Base-by-base conservation (phyloP, 2,329 filamentous ascomycete species). In the Penicillium capsulatum region DNA sequence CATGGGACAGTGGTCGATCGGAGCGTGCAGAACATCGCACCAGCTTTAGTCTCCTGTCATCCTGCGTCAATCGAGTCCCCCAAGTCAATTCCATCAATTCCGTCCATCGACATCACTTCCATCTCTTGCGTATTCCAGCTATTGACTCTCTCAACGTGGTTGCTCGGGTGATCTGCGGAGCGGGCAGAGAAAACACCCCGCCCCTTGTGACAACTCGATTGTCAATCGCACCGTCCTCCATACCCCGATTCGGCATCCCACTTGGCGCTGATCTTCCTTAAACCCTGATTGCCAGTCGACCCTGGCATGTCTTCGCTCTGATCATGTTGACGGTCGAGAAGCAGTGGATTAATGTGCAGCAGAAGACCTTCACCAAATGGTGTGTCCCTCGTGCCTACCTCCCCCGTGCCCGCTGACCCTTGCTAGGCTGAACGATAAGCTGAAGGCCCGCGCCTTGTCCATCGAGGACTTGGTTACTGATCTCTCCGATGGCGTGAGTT, bases 331-430 rank as follows among this genome's bases (percentile, higher is more conserved):
- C 65, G 56, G 65, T 71, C 53, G 77, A 82, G 66, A 76, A 79
- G 70, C 75, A 77, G 67, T 81, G 78, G 77, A 72, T 81, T 57
- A 78, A 75, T 61, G 89, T 95, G 69, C 91, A 97, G 74, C 85
- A 97, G 68, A 98, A 97, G 78, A 98, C 92, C 17, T 98, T 98
- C 69, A 95, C 90, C 44, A 98, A 97, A 86, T 98, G 92, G 84
- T 86, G 34, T 7, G 54, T 49, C 3, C n/a, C 14, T 24, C 42
- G 17, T 36, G 34, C 30, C 20, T 31, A 19, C 36, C 22, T 31
- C 17, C 15, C 30, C 17, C 32, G 22, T 26, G 24, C 14, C n/a
- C 3, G 11, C 13, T 14, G 9, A 14, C 26, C 26, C 26, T 7
- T 28, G 26, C 26, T 28, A 92, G 89, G 92, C 80, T 98, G 54